phyloP scores from a whole-genome alignment of 805 yeast species.

The Tetrapisispora nanseiensis region DNA sequence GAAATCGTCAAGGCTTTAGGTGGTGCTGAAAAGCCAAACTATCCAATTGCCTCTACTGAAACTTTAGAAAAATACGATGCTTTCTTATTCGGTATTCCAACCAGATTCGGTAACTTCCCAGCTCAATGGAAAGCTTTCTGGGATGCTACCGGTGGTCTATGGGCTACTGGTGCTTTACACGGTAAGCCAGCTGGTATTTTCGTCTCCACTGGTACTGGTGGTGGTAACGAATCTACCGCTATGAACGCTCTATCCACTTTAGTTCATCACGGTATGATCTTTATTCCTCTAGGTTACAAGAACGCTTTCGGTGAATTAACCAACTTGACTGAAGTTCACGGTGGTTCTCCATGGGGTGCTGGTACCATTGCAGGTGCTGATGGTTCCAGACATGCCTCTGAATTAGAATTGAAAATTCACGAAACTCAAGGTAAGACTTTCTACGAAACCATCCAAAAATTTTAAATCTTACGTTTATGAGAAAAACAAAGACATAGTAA shows the following conservation, averaged over 20 bases:
- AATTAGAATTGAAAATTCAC: conserved; percentile 55
- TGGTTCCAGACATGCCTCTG: conserved; percentile 62
- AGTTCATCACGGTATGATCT: conserved; percentile 74
- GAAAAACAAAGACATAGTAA: background rate
- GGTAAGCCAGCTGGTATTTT: conserved; percentile 72
- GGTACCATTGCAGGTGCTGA: conserved; percentile 70
- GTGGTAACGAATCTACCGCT: conserved; percentile 72
- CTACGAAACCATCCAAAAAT: conserved; percentile 33
- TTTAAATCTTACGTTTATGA: background rate
- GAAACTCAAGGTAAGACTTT: conserved; percentile 60
- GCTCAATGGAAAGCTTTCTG: conserved; percentile 70
- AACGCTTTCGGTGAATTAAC: conserved; percentile 43
- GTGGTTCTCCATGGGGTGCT: conserved; percentile 83
- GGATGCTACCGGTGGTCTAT: conserved; percentile 69
- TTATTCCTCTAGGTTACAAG: conserved; percentile 69
- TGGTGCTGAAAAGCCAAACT: conserved; percentile 52
- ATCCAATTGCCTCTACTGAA: conserved; percentile 54
- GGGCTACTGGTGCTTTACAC: conserved; percentile 64
- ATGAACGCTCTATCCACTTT: conserved; percentile 53
- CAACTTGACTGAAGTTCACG: conserved; percentile 57
- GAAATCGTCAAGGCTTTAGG: conserved; percentile 53
- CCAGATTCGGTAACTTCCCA: conserved; percentile 75
- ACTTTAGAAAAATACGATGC: conserved; percentile 63
- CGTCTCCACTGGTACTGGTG: conserved; percentile 70
- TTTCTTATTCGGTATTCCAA: conserved; percentile 75